phyloP scores from a whole-genome alignment of 2,329 filamentous ascomycete species.

The Epichloe bromicola region DNA sequence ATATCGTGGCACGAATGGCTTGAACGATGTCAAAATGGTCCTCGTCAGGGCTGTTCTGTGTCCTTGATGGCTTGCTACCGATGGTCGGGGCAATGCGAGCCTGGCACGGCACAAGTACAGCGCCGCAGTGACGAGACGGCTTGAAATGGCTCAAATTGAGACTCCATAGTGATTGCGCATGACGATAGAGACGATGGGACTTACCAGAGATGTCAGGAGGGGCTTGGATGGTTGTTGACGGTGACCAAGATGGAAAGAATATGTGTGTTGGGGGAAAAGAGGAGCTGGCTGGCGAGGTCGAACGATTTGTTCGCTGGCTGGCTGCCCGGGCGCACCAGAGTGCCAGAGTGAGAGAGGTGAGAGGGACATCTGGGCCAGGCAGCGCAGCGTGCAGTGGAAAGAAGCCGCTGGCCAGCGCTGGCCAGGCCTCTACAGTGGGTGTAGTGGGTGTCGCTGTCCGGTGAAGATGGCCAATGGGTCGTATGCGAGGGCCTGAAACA shows the following conservation, averaged over 20 bases:
- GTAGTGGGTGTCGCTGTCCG: background rate
- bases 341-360: background rate
- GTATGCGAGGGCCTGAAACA: background rate
- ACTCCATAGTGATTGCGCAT: constrained; percentile 23
- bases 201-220: constrained; percentile 23
- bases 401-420: background rate
- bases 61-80: background rate
- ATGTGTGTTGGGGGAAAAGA: constrained; percentile 31
- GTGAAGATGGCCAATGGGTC: background rate
- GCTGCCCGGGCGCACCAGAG: constrained; percentile 5
- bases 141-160: constrained; percentile 14
- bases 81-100: background rate
- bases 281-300: constrained; percentile 25
- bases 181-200: constrained; percentile 20
- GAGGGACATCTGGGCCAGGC: background rate
- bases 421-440: background rate
- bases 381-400: background rate
- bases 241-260: constrained; percentile 21
- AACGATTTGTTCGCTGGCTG: constrained; percentile 27
- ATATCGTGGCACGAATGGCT: background rate
- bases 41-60: background rate
- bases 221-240: constrained; percentile 21
- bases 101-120: constrained; percentile 5
- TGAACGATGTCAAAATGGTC: background rate
- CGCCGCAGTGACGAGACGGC: constrained; percentile 10